A percentile compares a stretch with the other conserved stretches of the same genome.
Evolutionary conservation across 2,329 filamentous ascomycete genomes (phyloP).

Genomic region (Penicillium nordicum): DNA sequence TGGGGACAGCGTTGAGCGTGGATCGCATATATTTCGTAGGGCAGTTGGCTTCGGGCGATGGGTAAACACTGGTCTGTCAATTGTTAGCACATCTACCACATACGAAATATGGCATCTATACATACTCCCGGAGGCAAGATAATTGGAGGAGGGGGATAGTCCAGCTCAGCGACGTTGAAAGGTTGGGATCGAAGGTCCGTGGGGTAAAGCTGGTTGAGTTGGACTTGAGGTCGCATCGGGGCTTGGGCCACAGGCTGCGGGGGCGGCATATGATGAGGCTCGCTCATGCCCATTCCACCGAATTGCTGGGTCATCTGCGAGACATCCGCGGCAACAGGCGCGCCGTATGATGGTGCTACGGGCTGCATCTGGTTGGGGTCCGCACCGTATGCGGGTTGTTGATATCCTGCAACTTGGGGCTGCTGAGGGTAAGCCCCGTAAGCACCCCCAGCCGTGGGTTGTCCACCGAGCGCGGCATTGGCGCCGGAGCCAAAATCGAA

Average conservation of each 20-base stretch:
- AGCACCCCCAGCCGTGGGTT: constrained; percentile 53
- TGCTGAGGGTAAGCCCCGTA: constrained; percentile 61
- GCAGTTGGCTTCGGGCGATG: constrained; percentile 87
- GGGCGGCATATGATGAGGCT: constrained; percentile 51
- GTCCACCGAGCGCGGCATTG: constrained; percentile 62
- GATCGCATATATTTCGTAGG: constrained; percentile 91
- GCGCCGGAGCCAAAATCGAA: constrained; percentile 89
- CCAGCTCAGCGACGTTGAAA: constrained; percentile 89
- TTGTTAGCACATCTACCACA: constrained; percentile 39
- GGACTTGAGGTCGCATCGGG: constrained; percentile 37
- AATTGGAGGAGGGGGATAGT: constrained; percentile 85
- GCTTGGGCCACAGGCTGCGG: constrained; percentile 43
- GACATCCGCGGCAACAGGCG: constrained; percentile 55
- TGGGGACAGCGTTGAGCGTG: constrained; percentile 89
- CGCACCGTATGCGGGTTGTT: constrained; percentile 44
- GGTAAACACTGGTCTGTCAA: constrained; percentile 76
- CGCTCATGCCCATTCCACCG: constrained; percentile 69
- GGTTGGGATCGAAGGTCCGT: constrained; percentile 89
- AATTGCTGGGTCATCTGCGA: constrained; percentile 78
- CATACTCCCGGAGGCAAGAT: constrained; percentile 87
- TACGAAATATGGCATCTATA: constrained; percentile 21
- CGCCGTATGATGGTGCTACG: constrained; percentile 64
- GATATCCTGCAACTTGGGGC: constrained; percentile 47
- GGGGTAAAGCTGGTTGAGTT: constrained; percentile 83
- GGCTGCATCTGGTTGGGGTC: constrained; percentile 52